phyloP scores from a whole-genome alignment of 768 basidiomycete genomes.

The Dioszegia hungarica region DNA sequence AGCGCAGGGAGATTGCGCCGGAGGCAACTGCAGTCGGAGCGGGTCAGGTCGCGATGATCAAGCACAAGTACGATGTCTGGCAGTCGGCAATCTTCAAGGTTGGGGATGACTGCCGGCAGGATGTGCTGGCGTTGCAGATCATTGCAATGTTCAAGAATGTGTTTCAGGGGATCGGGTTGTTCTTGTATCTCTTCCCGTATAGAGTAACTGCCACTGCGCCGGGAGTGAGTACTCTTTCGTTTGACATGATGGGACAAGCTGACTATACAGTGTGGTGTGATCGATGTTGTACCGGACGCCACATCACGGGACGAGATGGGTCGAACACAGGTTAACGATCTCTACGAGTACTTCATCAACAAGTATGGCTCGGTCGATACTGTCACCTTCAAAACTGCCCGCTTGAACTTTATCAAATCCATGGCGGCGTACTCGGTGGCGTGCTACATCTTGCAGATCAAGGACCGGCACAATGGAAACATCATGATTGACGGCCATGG shows the following conservation, averaged over 20 bases:
- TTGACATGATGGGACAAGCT: neutral
- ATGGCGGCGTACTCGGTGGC: constrained; percentile 99
- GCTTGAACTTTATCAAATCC: constrained; percentile 93
- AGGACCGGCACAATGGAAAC: constrained; percentile 97
- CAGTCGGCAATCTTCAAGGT: constrained; percentile 99
- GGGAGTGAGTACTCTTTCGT: constrained; percentile 65
- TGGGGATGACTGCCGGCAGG: constrained; percentile 97
- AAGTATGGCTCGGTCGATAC: constrained; percentile 91
- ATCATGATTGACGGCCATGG: constrained; percentile 99
- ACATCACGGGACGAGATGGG: constrained; percentile 99
- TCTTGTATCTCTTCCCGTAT: constrained; percentile 89
- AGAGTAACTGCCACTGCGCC: constrained; percentile 95
- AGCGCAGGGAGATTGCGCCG: constrained; percentile 61
- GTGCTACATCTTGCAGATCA: constrained; percentile 96
- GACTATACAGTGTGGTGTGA: constrained; percentile 77
- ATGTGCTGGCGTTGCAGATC: constrained; percentile 91
- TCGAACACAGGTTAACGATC: constrained; percentile 92
- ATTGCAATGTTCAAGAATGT: constrained; percentile 99
- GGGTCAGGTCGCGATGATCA: constrained; percentile 30
- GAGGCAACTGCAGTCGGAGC: constrained; percentile 66
- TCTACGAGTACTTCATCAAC: constrained; percentile 86
- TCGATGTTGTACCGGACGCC: constrained; percentile 95
- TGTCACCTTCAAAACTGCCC: constrained; percentile 81
- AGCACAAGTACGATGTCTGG: constrained; percentile 73
- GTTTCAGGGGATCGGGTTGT: constrained; percentile 80